Conservation (phyloP, 441 rosid genomes). For the Capsella rubella region DNA sequence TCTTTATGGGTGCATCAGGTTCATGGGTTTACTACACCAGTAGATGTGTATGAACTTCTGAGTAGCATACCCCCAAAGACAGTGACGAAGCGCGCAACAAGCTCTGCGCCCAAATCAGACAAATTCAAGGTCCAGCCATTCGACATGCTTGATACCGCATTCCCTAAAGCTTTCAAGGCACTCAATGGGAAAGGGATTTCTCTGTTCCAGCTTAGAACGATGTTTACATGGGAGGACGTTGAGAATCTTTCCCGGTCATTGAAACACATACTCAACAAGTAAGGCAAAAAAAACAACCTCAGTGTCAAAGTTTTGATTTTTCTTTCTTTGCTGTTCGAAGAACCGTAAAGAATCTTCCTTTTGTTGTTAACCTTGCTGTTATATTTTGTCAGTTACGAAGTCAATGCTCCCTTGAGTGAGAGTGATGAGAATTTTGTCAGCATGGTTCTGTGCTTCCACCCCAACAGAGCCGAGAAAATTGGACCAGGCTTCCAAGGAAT, state of each 20-base stretch:
- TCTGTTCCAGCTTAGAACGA: constrained; percentile 46
- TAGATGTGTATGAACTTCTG: constrained; percentile 66
- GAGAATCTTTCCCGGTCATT: constrained; percentile 54
- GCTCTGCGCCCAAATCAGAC: constrained; percentile 47
- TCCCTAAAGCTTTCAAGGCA: constrained; percentile 47
- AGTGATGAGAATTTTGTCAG: constrained; percentile 56
- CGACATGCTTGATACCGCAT: constrained; percentile 44
- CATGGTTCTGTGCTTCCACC: constrained; percentile 81
- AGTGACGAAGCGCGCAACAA: constrained; percentile 21
- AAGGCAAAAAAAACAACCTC: constrained; percentile 43
- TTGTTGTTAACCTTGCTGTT: not conserved
- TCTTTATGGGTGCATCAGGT: constrained; percentile 50
- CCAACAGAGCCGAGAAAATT: constrained; percentile 75
- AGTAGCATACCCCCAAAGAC: constrained; percentile 46
- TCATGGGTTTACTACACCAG: constrained; percentile 55
- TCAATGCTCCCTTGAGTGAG: constrained; percentile 63
- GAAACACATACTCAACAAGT: constrained; percentile 73
- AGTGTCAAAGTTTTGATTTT: not conserved
- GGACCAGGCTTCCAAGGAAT: constrained; percentile 74
- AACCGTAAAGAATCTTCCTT: constrained; percentile 16
- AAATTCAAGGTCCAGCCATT: constrained; percentile 46
- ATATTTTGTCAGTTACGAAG: constrained; percentile 58
- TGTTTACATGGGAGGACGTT: constrained; percentile 58
- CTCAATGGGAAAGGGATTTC: constrained; percentile 50
- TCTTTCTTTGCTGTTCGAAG: not conserved